Base-by-base conservation (phyloP, 176 grass and related monocot species). In the Carex myosuroides region DNA sequence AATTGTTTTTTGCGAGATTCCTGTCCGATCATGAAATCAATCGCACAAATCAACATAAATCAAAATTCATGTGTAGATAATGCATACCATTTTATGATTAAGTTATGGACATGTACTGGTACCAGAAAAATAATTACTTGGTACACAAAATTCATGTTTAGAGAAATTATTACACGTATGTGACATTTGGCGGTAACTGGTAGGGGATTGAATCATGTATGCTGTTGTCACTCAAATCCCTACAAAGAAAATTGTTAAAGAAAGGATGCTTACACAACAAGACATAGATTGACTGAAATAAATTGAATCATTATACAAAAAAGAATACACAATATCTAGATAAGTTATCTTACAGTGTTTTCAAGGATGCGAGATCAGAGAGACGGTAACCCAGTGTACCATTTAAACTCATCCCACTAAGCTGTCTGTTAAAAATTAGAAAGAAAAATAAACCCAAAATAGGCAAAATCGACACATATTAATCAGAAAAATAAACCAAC, bases 181-280 rank as follows among this genome's bases (percentile, higher is more conserved):
- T 89, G 16, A 99, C 88, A 85, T 99, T 99, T 50, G 79, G 84
- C 57, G 97, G 97, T 72, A 99, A 50, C 74, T 99, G 93, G 80
- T 96, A 99, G 17, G 97, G 93, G 85, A 99, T 85, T 16, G 73
- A 44, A 81, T 94, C 88, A 84, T 88, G 87, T 58, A 99, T 79
- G 84, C 85, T 88, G 90, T 99, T 99, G 81, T 81, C 86, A 75
- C 93, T 95, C 32, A 99, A 80, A 83, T 99, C 97, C 89, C 97
- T 99, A 77, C 61, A 86, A 89, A 17, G 56, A 64, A 83, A 86
- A 63, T 78, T 64, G 66, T 16, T 37, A 73, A 84, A 21, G 32
- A 20, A 85, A 86, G 42, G 42, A 32, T 44, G 17, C 70, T 85
- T 66, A 67, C 21, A 79, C 2, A 1, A 78, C 73, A 78, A 57